Conservation (phyloP, 208 protist species). For the Crithidia sp. region DNA sequence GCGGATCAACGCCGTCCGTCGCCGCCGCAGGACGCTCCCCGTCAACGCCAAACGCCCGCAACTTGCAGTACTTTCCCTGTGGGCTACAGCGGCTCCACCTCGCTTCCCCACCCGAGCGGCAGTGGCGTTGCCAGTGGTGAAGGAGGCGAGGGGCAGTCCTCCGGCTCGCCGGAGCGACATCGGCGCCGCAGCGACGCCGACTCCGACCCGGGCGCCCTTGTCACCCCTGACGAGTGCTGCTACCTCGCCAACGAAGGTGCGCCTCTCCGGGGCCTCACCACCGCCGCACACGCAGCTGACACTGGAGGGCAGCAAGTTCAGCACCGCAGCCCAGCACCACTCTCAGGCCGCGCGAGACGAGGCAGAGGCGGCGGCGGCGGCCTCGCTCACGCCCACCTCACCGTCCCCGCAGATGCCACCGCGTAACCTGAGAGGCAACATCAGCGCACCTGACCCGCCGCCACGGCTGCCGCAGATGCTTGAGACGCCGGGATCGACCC, state of each 20-base stretch:
- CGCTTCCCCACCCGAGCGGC: background rate
- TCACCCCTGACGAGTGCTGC: constrained; percentile 19
- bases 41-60: constrained; percentile 6
- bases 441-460: constrained; percentile 10
- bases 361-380: background rate
- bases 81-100: background rate
- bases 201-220: constrained; percentile 12
- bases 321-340: too few relatives aligned
- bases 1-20: constrained; percentile 23
- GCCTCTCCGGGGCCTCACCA: constrained; percentile 1
- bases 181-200: background rate
- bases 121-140: background rate
- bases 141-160: background rate
- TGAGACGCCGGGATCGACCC: background rate
- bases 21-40: constrained; percentile 16
- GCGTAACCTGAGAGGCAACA: background rate
- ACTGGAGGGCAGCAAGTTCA: constrained; percentile 3
- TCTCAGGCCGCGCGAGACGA: too few relatives aligned
- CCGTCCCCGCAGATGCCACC: constrained; percentile 9
- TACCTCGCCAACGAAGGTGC: constrained; percentile 7
- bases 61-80: constrained; percentile 27
- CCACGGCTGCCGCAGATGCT: background rate
- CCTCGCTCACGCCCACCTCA: background rate
- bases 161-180: background rate
- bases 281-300: constrained; percentile 28